Base-by-base conservation (phyloP, 257 asterid genomes). In the Nicotiana tomentosiformis region DNA sequence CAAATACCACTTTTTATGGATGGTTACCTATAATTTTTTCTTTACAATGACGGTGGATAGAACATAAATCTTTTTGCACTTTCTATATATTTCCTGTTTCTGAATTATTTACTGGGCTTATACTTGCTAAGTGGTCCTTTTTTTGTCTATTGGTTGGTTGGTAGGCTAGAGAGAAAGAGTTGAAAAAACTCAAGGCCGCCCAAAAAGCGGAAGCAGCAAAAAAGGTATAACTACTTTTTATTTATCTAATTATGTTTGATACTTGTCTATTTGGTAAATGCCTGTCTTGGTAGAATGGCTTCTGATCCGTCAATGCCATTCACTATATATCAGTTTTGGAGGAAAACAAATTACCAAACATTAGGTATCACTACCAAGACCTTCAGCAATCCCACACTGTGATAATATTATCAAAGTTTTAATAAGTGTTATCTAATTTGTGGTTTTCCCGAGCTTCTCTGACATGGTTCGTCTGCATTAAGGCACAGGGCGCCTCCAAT, bases 161-260 rank as follows among this genome's bases (percentile, higher is more conserved):
- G 49, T 85, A 96, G 99, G 98, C 98, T 61, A 90, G 84, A 83
- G 99, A 94, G 90, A 96, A 96, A 85, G 98, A 94, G 85, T 68
- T 91, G 88, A 96, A 96, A 88, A 96, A 91, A 84, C 90, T 78
- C 18, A 96, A 96, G 90, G 98, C 97, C 49, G 97, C 95, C 5
- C 96, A 93, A 83, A 96, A 96, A 81, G 95, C 98, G 18, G 97
- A 86, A 81, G 97, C 96, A 55, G 95, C 97, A 20, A 92, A 93
- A 85, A 96, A 91, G 93, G 94, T 91, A 81, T 20, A 17, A 68
- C 23, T 43, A 16, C 55, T 10, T 32, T 39, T 66, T 66, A 16
- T 29, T 16, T 77, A 51, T 77, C 65, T 4, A 14, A 18, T 39
- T n/a, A 7, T 65, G 39, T 12, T 51, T 77, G 29, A 46, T 46